phyloP scores from a whole-genome alignment of 345 rosid genomes.

The Orychophragmus violaceus region DNA sequence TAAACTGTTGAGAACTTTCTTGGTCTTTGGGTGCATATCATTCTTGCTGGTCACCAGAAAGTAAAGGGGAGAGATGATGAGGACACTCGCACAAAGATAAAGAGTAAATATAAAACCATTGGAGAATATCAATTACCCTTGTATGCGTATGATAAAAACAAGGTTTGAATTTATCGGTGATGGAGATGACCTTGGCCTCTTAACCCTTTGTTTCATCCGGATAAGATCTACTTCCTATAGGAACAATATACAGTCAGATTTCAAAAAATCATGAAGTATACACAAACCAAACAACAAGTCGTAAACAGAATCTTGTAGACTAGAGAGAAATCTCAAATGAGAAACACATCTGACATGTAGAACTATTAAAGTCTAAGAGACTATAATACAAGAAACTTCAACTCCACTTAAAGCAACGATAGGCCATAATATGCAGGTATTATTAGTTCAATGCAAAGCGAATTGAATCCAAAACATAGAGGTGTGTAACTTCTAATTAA shows the following conservation, averaged over 20 bases:
- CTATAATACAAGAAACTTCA: too few relatives aligned
- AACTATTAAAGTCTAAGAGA: neutral
- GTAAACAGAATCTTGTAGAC: neutral
- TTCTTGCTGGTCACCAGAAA: conserved; percentile 43
- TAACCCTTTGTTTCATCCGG: conserved; percentile 68
- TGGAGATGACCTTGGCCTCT: conserved; percentile 43
- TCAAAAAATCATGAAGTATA: neutral
- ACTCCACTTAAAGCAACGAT: neutral
- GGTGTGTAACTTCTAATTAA: neutral
- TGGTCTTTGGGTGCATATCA: conserved; percentile 72
- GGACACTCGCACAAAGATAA: neutral
- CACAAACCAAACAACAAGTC: neutral
- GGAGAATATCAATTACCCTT: conserved; percentile 39
- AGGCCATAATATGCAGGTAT: neutral
- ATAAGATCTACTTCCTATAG: conserved; percentile 69
- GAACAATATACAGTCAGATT: neutral
- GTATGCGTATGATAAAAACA: conserved; percentile 68
- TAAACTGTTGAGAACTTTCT: conserved; percentile 51
- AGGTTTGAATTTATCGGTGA: conserved; percentile 39
- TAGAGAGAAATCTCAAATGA: too few relatives aligned
- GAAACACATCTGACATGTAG: neutral
- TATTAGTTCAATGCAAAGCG: neutral
- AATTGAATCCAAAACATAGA: neutral
- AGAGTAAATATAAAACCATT: neutral
- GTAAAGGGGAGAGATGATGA: neutral